A percentile compares a stretch with the other conserved stretches of the same genome.
Evolutionary conservation across 2,329 filamentous ascomycete species (phyloP).

Genomic region (Ophiosphaerella narmari): DNA sequence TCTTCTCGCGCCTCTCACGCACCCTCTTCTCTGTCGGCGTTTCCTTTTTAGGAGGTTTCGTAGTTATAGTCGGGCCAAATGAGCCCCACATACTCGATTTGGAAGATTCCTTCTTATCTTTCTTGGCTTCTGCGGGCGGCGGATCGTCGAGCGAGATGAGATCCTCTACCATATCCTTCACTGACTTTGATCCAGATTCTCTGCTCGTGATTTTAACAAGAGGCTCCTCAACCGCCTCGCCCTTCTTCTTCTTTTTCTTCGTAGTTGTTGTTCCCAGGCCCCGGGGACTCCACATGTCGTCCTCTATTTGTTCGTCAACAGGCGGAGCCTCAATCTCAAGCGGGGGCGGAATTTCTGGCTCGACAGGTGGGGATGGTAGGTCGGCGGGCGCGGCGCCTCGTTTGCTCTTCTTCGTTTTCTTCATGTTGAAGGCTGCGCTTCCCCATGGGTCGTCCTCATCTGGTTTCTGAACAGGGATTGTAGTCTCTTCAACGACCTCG

Average conservation of each 20-base stretch:
- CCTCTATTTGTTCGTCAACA: conserved; percentile 33
- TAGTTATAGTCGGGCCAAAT: neutral
- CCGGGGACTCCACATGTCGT: conserved; percentile 30
- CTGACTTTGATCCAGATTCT: conserved; percentile 38
- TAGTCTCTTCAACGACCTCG: conserved; percentile 47
- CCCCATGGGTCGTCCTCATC: conserved; percentile 49
- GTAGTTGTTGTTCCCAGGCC: conserved; percentile 24
- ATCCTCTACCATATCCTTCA: conserved; percentile 38
- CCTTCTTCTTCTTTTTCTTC: conserved; percentile 45
- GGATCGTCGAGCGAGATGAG: conserved; percentile 40
- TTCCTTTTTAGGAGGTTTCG: conserved; percentile 33
- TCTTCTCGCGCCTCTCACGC: conserved; percentile 33
- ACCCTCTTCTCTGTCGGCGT: conserved; percentile 44
- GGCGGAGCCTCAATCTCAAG: conserved; percentile 56
- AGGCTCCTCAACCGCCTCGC: conserved; percentile 30
- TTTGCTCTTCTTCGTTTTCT: conserved; percentile 61
- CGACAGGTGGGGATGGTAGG: conserved; percentile 54
- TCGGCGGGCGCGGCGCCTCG: conserved; percentile 57
- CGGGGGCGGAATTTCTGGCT: conserved; percentile 50
- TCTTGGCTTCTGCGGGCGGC: conserved; percentile 22
- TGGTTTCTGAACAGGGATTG: conserved; percentile 49
- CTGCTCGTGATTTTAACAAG: conserved; percentile 36
- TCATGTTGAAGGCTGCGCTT: conserved; percentile 47
- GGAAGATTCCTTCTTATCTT: neutral
- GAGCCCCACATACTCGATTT: neutral